Percentiles rank a stretch among this genome's conserved stretches.
These are phyloP conservation scores for Sechiopsis laciniata DNA, from an alignment of 306 rosid genomes.

Conservation along the genomic window DNA sequence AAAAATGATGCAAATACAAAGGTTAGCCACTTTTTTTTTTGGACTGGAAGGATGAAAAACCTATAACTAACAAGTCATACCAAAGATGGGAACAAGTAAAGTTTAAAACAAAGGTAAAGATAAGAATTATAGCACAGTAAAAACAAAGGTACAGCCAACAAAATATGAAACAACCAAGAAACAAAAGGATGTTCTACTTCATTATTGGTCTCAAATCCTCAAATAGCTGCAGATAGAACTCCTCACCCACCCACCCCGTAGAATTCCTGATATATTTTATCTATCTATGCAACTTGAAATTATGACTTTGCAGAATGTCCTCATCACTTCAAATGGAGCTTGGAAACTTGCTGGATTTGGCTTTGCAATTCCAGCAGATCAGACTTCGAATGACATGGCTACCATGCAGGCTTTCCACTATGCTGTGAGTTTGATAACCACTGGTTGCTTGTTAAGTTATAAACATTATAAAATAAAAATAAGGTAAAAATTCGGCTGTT, in stretches of 20 bases:
- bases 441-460: constrained; percentile 18
- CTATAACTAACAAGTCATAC: background rate
- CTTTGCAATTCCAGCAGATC: constrained; percentile 69
- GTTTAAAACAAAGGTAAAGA: background rate
- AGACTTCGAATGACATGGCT: constrained; percentile 48
- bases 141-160: background rate
- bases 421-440: constrained; percentile 55
- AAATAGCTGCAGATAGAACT: constrained; percentile 12
- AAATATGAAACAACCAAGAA: background rate
- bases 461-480: constrained; percentile 4
- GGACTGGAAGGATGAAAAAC: background rate
- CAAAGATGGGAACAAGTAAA: background rate
- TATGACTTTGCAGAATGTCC: constrained; percentile 60
- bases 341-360: constrained; percentile 99
- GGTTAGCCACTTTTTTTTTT: background rate
- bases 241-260: background rate
- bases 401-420: constrained; percentile 73
- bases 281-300: constrained; percentile 16
- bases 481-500: background rate
- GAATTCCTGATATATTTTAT: constrained; percentile 7
- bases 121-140: background rate
- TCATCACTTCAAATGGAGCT: constrained; percentile 94
- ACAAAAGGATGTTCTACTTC: background rate
- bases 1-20: background rate
- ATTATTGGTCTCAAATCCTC: background rate